phyloP scores from a whole-genome alignment of 352 stramenopile species.

The Phytophthora fragariae region DNA sequence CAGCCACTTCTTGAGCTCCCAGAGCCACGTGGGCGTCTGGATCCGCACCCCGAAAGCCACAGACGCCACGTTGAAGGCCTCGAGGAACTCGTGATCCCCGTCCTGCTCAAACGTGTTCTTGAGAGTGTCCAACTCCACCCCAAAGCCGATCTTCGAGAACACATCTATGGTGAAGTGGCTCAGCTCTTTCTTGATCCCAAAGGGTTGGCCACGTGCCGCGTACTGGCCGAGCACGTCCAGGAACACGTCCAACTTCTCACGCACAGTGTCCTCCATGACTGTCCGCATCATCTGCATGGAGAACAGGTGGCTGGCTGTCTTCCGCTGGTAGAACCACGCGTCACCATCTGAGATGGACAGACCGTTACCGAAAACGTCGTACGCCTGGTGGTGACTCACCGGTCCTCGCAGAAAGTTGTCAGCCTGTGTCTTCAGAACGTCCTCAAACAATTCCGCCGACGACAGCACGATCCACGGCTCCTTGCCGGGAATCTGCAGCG shows the following conservation, averaged over 20 bases:
- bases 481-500: slow-evolving; percentile 2
- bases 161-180: slow-evolving; percentile 21
- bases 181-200: slow-evolving; percentile 27
- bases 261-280: slow-evolving; percentile 32
- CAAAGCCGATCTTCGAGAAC: slow-evolving; percentile 1
- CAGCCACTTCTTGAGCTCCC: slow-evolving; percentile 6
- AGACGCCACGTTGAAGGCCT: slow-evolving; percentile 6
- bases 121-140: slow-evolving; percentile 1
- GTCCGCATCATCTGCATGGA: slow-evolving; percentile 12
- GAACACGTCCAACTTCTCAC: slow-evolving; percentile 23
- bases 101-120: slow-evolving; percentile 3
- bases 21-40: slow-evolving; percentile 4
- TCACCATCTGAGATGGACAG: slow-evolving; percentile 3
- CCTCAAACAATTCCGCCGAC: background rate
- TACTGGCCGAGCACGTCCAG: slow-evolving; percentile 3
- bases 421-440: background rate
- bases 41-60: background rate
- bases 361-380: slow-evolving; percentile 6
- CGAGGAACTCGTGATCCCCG: slow-evolving; percentile 2
- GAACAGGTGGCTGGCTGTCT: slow-evolving; percentile 3
- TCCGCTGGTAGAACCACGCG: slow-evolving; percentile 4
- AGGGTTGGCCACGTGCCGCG: slow-evolving; percentile 3
- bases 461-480: slow-evolving; percentile 7
- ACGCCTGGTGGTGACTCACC: slow-evolving; percentile 2
- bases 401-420: slow-evolving; percentile 1